Evolutionary conservation across 345 rosid species (phyloP).

Genomic region (Nephelium lappaceum): DNA sequence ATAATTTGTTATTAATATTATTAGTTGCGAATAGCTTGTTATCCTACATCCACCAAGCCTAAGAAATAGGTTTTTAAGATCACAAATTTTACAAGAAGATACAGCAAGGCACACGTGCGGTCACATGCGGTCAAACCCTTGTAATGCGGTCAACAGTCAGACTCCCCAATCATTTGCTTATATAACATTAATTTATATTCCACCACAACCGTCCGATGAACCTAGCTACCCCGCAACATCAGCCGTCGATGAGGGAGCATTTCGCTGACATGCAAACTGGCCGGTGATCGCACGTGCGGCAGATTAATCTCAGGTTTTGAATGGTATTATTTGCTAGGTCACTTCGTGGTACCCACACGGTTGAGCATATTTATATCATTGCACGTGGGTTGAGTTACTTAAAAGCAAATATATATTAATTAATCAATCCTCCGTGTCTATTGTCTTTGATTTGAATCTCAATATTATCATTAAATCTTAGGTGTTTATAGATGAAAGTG

Average conservation of each 20-base stretch:
- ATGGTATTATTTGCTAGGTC: not conserved
- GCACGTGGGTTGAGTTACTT: not conserved
- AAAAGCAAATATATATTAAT: not conserved
- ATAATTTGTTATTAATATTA: too few relatives aligned
- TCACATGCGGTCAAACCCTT: constrained; percentile 13
- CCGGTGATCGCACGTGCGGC: constrained; percentile 11
- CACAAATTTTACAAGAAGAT: not conserved
- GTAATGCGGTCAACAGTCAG: not conserved
- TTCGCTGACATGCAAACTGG: not conserved
- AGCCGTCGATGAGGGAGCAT: not conserved
- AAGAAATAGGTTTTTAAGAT: not conserved
- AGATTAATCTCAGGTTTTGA: not conserved
- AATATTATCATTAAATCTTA: not conserved
- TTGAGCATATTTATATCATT: not conserved
- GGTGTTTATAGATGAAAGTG: not conserved
- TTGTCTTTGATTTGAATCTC: not conserved
- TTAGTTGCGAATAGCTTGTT: too few relatives aligned
- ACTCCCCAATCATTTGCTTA: constrained; percentile 4
- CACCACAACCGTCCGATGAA: not conserved
- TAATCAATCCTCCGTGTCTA: not conserved
- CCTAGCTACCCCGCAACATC: not conserved
- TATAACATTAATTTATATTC: not conserved
- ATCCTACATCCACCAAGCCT: not conserved
- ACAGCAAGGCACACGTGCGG: constrained; percentile 15
- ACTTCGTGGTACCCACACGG: not conserved